phyloP scores from a whole-genome alignment of 352 stramenopile genomes.

The Phytophthora tentaculata region DNA sequence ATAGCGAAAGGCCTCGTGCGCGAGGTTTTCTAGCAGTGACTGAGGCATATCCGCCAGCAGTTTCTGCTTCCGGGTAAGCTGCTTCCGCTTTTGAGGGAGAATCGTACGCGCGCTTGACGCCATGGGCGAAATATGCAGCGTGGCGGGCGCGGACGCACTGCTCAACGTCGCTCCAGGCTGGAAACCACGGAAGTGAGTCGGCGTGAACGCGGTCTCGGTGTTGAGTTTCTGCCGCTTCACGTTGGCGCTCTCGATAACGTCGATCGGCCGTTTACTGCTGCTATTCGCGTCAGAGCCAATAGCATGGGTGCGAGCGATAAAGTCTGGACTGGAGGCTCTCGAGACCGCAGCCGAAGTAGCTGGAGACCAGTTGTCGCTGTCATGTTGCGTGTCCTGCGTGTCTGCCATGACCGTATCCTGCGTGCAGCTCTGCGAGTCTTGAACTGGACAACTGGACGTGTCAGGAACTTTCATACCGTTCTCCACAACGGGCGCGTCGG shows the following conservation, averaged over 20 bases:
- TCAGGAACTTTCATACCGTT: too few species aligned
- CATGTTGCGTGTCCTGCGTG: constrained; percentile 24
- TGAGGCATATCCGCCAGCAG: constrained; percentile 41
- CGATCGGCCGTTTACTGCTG: constrained; percentile 24
- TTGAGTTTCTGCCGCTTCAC: constrained; percentile 35
- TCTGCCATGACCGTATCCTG: constrained; percentile 13
- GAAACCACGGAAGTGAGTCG: constrained; percentile 16
- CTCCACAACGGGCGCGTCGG: neutral
- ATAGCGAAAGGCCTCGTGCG: constrained; percentile 38
- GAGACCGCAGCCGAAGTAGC: neutral
- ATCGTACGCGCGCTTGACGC: constrained; percentile 22
- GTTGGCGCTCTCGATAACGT: constrained; percentile 9
- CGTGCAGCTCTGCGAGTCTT: constrained; percentile 18
- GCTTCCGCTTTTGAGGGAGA: constrained; percentile 32
- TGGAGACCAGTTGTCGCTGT: constrained; percentile 23
- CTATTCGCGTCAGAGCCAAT: constrained; percentile 20
- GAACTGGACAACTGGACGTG: neutral
- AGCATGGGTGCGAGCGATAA: neutral
- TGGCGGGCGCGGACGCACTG: constrained; percentile 20
- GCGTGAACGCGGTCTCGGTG: constrained; percentile 15
- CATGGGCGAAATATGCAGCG: constrained; percentile 40
- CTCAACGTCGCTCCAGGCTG: constrained; percentile 9
- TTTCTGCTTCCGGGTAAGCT: constrained; percentile 49
- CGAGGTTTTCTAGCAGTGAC: constrained; percentile 42
- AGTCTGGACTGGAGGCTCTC: neutral